A percentile compares a stretch with the other conserved stretches of the same genome.
phyloP scores from a whole-genome alignment of 805 yeast species.

The Wickerhamomyces bovis region DNA sequence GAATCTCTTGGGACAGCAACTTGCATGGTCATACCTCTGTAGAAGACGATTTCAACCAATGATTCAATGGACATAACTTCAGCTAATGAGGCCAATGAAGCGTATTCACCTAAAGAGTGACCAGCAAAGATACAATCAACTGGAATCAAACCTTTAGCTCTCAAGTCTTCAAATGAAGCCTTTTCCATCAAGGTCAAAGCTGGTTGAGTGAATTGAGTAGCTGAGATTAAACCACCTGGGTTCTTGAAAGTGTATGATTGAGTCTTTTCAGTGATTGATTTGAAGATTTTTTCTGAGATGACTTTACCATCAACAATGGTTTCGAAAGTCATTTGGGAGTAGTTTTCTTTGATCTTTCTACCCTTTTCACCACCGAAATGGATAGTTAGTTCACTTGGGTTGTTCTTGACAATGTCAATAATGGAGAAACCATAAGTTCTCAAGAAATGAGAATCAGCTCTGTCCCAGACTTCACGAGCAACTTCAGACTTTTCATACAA shows the following conservation, averaged over 20 bases:
- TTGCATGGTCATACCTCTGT: constrained; percentile 99
- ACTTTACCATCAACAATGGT: constrained; percentile 81
- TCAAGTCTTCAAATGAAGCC: constrained; percentile 97
- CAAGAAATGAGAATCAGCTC: constrained; percentile 91
- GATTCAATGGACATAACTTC: constrained; percentile 99
- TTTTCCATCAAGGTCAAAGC: constrained; percentile 99
- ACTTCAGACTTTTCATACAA: constrained; percentile 84
- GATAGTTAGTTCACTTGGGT: constrained; percentile 91
- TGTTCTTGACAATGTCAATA: constrained; percentile 88
- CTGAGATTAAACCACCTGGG: constrained; percentile 91
- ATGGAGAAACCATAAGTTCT: constrained; percentile 96
- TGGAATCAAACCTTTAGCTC: constrained; percentile 91
- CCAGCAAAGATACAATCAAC: constrained; percentile 95
- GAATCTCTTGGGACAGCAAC: constrained; percentile 99
- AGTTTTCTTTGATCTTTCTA: constrained; percentile 88
- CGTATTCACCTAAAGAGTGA: constrained; percentile 98
- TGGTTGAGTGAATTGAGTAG: constrained; percentile 99
- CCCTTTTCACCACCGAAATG: constrained; percentile 99
- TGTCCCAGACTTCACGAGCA: constrained; percentile 95
- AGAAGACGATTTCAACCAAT: constrained; percentile 94
- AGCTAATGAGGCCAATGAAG: constrained; percentile 94
- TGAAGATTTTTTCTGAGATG: constrained; percentile 91
- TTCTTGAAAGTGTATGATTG: constrained; percentile 84
- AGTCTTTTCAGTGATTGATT: constrained; percentile 76
- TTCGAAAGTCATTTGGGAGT: constrained; percentile 96